These are phyloP conservation scores for Saccharomyces eubayanus DNA, from an alignment of 805 yeast species.

Conservation along the genomic window DNA sequence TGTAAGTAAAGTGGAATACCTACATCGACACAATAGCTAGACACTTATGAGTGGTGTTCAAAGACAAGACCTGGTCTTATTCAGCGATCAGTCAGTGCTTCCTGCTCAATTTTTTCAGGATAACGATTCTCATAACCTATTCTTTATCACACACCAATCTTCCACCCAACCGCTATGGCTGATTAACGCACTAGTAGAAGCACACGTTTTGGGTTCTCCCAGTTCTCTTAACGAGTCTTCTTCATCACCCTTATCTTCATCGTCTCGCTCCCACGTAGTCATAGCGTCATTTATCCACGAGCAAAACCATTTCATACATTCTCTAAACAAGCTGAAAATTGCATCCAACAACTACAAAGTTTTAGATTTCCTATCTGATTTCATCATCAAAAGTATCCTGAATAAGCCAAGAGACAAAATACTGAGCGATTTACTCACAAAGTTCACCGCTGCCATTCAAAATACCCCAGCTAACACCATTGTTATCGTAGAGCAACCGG, in stretches of 20 bases:
- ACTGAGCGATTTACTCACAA: constrained; percentile 59
- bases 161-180: constrained; percentile 65
- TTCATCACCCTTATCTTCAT: constrained; percentile 12
- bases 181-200: constrained; percentile 46
- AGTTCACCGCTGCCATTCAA: constrained; percentile 45
- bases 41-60: constrained; percentile 28
- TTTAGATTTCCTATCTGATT: constrained; percentile 41
- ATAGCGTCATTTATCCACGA: constrained; percentile 27
- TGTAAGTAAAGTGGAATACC: neutral
- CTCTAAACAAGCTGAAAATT: constrained; percentile 20
- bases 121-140: constrained; percentile 20
- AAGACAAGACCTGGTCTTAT: constrained; percentile 51
- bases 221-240: constrained; percentile 32
- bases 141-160: constrained; percentile 35
- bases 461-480: constrained; percentile 29
- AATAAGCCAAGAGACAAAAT: constrained; percentile 67
- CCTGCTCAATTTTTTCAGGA: constrained; percentile 17
- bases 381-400: constrained; percentile 34
- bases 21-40: neutral
- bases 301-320: constrained; percentile 10
- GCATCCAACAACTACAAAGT: constrained; percentile 22
- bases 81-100: constrained; percentile 41
- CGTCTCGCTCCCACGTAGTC: constrained; percentile 12
- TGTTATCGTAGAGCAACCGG: constrained; percentile 28
- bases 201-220: constrained; percentile 38